Conservation (phyloP, 768 basidiomycete genomes). For the Lyophyllum decastes region DNA sequence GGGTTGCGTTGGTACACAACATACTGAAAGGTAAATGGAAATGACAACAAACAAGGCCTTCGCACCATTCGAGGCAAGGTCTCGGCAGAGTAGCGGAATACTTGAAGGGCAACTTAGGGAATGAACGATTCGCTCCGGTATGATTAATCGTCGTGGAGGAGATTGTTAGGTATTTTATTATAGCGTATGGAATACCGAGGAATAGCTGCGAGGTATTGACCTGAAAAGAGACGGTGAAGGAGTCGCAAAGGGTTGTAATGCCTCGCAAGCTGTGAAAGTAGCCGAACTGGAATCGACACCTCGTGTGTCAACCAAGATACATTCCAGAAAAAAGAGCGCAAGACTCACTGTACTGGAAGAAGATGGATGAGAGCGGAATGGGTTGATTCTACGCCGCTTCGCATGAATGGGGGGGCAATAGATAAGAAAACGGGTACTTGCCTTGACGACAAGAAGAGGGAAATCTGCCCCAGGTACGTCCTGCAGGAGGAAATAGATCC, state of each 20-base stretch:
- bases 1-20: too few species aligned
- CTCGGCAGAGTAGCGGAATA: too few species aligned
- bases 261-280: slow-evolving; percentile 49
- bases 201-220: slow-evolving; percentile 51
- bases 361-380: slow-evolving; percentile 49
- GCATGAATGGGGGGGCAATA: slow-evolving; percentile 1
- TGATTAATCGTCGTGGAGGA: neutral
- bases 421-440: slow-evolving; percentile 9
- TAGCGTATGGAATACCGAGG: slow-evolving; percentile 42
- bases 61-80: too few species aligned
- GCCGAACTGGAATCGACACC: slow-evolving; percentile 35
- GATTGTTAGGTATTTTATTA: slow-evolving; percentile 20
- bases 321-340: neutral
- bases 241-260: slow-evolving; percentile 65
- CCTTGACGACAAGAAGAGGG: slow-evolving; percentile 33
- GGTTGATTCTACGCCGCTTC: slow-evolving; percentile 47
- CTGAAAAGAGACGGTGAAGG: slow-evolving; percentile 46
- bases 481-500: slow-evolving; percentile 33
- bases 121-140: neutral
- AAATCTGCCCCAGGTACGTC: slow-evolving; percentile 20
- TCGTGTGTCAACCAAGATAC: neutral
- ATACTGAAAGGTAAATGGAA: too few species aligned
- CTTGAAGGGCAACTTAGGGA: neutral
- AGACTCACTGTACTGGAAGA: slow-evolving; percentile 57
- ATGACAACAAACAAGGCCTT: too few species aligned